Conservation (phyloP, 1,139 yeast genomes). For the Geotrichum klebahnii region DNA sequence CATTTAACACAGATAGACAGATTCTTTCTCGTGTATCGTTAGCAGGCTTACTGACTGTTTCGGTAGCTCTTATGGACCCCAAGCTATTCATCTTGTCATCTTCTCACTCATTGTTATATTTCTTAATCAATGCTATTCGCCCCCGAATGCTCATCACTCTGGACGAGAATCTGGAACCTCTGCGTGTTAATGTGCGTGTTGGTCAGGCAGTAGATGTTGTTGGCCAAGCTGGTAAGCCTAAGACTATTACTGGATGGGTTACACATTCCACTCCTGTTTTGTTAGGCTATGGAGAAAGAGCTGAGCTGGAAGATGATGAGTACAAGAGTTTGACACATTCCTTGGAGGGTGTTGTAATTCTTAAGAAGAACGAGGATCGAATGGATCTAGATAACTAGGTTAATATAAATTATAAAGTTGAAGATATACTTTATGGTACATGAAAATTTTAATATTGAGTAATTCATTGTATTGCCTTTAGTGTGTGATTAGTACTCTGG, state of each 20-base stretch:
- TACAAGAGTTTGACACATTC: conserved; percentile 77
- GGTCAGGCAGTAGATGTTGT: conserved; percentile 99
- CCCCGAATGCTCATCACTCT: conserved; percentile 93
- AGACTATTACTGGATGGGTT: conserved; percentile 98
- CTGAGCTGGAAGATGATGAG: conserved; percentile 93
- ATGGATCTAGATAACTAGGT: conserved; percentile 54
- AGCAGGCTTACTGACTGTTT: conserved; percentile 82
- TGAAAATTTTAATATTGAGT: too few relatives aligned
- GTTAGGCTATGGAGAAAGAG: conserved; percentile 90
- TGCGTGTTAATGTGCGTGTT: conserved; percentile 93
- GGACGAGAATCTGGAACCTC: conserved; percentile 80
- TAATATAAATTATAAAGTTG: not conserved
- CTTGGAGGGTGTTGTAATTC: conserved; percentile 88
- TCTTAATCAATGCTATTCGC: conserved; percentile 81
- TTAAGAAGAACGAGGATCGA: conserved; percentile 84
- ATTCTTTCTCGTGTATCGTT: conserved; percentile 83
- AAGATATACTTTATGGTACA: not conserved
- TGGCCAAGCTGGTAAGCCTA: conserved; percentile 98
- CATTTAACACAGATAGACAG: conserved; percentile 85
- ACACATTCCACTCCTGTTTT: conserved; percentile 97
- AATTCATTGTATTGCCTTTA: too few relatives aligned
- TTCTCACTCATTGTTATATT: conserved; percentile 77
- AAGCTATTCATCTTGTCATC: conserved; percentile 59
- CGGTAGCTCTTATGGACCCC: conserved; percentile 84
- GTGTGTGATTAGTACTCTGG: too few relatives aligned